Percentiles rank a stretch among this genome's conserved stretches.
Evolutionary conservation across 768 basidiomycete genomes (phyloP).

Genomic region (Imleria badia): DNA sequence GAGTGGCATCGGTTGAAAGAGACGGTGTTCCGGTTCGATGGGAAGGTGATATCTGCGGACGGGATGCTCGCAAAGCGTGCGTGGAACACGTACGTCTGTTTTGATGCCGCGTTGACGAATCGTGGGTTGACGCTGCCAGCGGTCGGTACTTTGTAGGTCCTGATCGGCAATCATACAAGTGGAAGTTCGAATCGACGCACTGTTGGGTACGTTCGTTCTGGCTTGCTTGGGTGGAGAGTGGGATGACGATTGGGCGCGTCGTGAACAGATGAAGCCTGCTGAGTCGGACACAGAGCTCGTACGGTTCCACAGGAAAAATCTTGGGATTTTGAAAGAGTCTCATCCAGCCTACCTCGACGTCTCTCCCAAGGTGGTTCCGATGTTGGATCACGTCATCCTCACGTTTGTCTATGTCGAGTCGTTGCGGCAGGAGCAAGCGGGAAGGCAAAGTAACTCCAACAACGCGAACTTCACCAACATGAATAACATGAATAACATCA

Average conservation of each 20-base stretch:
- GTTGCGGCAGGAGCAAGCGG: slow-evolving; percentile 12
- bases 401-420: slow-evolving; percentile 26
- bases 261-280: slow-evolving; percentile 18
- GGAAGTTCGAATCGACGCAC: slow-evolving; percentile 27
- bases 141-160: slow-evolving; percentile 35
- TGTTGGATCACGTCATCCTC: slow-evolving; percentile 28
- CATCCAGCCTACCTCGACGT: slow-evolving; percentile 28
- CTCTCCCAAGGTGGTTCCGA: slow-evolving; percentile 10
- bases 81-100: slow-evolving; percentile 19
- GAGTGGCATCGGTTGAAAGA: slow-evolving; percentile 23
- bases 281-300: slow-evolving; percentile 18
- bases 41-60: slow-evolving; percentile 3
- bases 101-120: not conserved
- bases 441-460: not conserved
- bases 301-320: slow-evolving; percentile 26
- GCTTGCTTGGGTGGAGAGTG: not conserved
- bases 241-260: not conserved
- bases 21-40: slow-evolving; percentile 17
- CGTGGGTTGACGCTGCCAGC: slow-evolving; percentile 10
- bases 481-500: not conserved
- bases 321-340: slow-evolving; percentile 14
- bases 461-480: not conserved
- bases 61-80: slow-evolving; percentile 12
- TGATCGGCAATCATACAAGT: slow-evolving; percentile 32
- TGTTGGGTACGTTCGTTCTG: slow-evolving; percentile 23